A percentile compares a stretch with the other conserved stretches of the same genome.
phyloP scores from a whole-genome alignment of 495 filamentous ascomycete species.

The Lindgomyces ingoldianus region DNA sequence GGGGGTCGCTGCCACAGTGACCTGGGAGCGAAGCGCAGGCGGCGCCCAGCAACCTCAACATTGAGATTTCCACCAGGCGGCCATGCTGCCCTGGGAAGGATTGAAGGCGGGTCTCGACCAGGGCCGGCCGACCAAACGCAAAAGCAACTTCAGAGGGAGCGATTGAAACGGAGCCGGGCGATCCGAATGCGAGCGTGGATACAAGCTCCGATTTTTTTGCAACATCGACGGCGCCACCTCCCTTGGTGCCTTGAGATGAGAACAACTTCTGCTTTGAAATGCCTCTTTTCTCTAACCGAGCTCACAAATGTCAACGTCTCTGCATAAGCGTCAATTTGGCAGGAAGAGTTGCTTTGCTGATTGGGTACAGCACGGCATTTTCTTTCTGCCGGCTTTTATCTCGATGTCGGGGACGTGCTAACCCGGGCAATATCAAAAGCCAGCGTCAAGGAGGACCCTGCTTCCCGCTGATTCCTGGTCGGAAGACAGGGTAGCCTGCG shows the following conservation, averaged over 20 bases:
- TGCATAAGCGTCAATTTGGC: slow-evolving; percentile 39
- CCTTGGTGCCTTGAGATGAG: slow-evolving; percentile 13
- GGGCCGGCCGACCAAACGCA: slow-evolving; percentile 14
- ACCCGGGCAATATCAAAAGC: slow-evolving; percentile 30
- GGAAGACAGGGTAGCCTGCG: not conserved
- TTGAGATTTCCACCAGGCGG: slow-evolving; percentile 14
- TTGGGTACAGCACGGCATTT: slow-evolving; percentile 28
- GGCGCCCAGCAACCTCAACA: slow-evolving; percentile 16
- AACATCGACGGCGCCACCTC: slow-evolving; percentile 20
- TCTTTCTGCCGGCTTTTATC: slow-evolving; percentile 35
- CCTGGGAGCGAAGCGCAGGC: slow-evolving; percentile 30
- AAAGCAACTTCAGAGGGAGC: not conserved
- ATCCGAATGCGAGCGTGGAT: slow-evolving; percentile 14
- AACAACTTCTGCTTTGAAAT: slow-evolving; percentile 37
- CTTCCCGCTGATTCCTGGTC: slow-evolving; percentile 38
- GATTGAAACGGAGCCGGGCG: slow-evolving; percentile 14
- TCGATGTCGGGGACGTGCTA: slow-evolving; percentile 31
- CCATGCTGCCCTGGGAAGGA: no score
- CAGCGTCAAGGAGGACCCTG: slow-evolving; percentile 33
- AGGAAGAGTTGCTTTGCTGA: slow-evolving; percentile 18
- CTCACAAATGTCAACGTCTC: slow-evolving; percentile 30
- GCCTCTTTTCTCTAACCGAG: slow-evolving; percentile 37
- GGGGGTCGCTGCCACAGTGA: slow-evolving; percentile 28
- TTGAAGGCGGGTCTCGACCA: slow-evolving; percentile 9
- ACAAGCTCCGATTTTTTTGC: slow-evolving; percentile 4